A percentile compares a stretch with the other conserved stretches of the same genome.
Evolutionary conservation across 176 grass and related monocot species (phyloP).

Genomic region (Avena sativa): DNA sequence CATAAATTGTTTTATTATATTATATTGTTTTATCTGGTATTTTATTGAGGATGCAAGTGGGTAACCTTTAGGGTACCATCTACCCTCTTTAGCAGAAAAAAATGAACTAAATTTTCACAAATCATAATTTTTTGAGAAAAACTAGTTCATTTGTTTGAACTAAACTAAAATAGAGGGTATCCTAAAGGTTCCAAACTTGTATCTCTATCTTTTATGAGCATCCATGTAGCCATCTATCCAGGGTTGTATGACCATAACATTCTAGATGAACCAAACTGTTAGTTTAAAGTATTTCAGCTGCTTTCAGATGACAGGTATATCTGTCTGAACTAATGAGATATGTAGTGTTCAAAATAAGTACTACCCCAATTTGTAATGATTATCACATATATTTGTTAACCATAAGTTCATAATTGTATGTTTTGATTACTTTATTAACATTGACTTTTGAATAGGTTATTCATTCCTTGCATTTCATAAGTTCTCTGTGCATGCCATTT

Average conservation of each 20-base stretch:
- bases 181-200: too few relatives aligned
- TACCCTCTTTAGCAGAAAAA: too few relatives aligned
- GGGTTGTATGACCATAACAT: conserved; percentile 16
- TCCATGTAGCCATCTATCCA: conserved; percentile 23
- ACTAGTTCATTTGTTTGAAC: too few relatives aligned
- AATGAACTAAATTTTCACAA: too few relatives aligned
- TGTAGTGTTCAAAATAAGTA: conserved; percentile 19
- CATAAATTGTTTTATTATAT: conserved; percentile 11
- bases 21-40: not conserved
- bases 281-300: conserved; percentile 5
- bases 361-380: conserved; percentile 6
- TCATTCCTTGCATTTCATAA: conserved; percentile 16
- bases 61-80: not conserved
- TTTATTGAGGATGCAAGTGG: too few relatives aligned
- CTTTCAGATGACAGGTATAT: conserved; percentile 26
- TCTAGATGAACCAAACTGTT: conserved; percentile 23
- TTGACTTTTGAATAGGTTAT: not conserved
- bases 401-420: conserved; percentile 13
- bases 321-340: conserved; percentile 2
- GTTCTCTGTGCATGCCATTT: conserved; percentile 37
- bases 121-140: too few relatives aligned
- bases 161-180: too few relatives aligned
- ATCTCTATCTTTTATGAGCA: not conserved
- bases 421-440: conserved; percentile 23
- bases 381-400: conserved; percentile 12